phyloP scores from a whole-genome alignment of 192 early-diverging fungal species.

The Mortierella claussenii region DNA sequence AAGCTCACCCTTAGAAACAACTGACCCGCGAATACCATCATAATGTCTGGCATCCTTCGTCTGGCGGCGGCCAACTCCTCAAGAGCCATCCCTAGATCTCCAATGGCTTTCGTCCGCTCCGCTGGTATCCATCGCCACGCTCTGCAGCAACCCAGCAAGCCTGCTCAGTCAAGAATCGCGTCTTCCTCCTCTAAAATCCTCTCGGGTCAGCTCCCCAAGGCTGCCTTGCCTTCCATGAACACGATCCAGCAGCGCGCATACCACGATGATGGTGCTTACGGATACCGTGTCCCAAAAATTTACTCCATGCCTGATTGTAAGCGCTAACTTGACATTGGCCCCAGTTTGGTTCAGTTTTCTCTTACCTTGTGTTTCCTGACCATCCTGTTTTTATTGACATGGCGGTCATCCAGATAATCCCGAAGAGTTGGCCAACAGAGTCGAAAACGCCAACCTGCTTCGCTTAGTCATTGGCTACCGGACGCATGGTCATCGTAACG shows the following conservation, averaged over 20 bases:
- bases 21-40: neutral
- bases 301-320: constrained; percentile 81
- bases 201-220: constrained; percentile 1
- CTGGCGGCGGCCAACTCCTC: constrained; percentile 29
- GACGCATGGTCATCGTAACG: constrained; percentile 82
- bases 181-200: constrained; percentile 14
- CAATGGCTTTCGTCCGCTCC: constrained; percentile 22
- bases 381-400: neutral
- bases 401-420: constrained; percentile 63
- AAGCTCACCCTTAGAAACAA: neutral
- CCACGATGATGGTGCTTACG: constrained; percentile 86
- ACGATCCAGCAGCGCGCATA: constrained; percentile 59
- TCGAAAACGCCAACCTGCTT: constrained; percentile 83
- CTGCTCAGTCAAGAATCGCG: constrained; percentile 5
- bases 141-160: constrained; percentile 15
- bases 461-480: constrained; percentile 86
- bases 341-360: too few relatives aligned
- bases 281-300: constrained; percentile 83
- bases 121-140: constrained; percentile 46
- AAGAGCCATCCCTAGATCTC: constrained; percentile 26
- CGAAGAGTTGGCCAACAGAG: constrained; percentile 86
- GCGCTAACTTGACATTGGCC: constrained; percentile 28
- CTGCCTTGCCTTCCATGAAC: constrained; percentile 10
- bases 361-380: too few relatives aligned
- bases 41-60: constrained; percentile 51